Percentiles rank a stretch among this genome's conserved stretches.
Evolutionary conservation across 2,329 filamentous ascomycete species (phyloP).

Genomic region (Raffaelea deltoideospora): DNA sequence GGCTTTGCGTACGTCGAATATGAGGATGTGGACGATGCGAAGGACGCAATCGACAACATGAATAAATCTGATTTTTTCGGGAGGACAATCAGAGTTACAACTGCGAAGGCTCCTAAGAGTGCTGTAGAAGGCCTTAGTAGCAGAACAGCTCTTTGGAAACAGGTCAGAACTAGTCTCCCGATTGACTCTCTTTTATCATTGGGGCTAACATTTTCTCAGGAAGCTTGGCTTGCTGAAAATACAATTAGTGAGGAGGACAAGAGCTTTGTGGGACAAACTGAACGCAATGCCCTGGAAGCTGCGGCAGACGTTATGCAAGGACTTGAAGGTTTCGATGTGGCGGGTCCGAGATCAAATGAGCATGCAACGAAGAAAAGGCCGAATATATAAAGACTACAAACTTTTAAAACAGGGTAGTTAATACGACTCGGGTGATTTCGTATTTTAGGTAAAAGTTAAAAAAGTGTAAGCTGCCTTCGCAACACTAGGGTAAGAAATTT

Average conservation of each 20-base stretch:
- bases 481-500: not conserved
- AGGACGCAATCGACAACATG: slow-evolving; percentile 98
- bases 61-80: slow-evolving; percentile 93
- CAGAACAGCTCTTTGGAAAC: slow-evolving; percentile 92
- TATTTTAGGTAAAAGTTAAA: not conserved
- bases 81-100: slow-evolving; percentile 77
- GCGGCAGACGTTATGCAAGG: slow-evolving; percentile 88
- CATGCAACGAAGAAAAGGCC: not conserved
- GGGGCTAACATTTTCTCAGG: slow-evolving; percentile 36
- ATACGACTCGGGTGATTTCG: no score
- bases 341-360: slow-evolving; percentile 59
- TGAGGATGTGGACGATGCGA: slow-evolving; percentile 70
- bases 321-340: slow-evolving; percentile 82
- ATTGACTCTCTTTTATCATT: not conserved
- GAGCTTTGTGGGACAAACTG: slow-evolving; percentile 40
- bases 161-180: slow-evolving; percentile 42
- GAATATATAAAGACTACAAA: not conserved
- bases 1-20: slow-evolving; percentile 97
- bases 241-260: slow-evolving; percentile 72
- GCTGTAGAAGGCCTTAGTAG: slow-evolving; percentile 76
- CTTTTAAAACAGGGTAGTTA: no score
- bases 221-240: slow-evolving; percentile 83
- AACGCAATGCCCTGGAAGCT: slow-evolving; percentile 32
- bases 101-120: slow-evolving; percentile 84
- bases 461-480: not conserved